These are phyloP conservation scores for Carallia brachiata DNA, from an alignment of 345 rosid genomes.

Conservation along the genomic window DNA sequence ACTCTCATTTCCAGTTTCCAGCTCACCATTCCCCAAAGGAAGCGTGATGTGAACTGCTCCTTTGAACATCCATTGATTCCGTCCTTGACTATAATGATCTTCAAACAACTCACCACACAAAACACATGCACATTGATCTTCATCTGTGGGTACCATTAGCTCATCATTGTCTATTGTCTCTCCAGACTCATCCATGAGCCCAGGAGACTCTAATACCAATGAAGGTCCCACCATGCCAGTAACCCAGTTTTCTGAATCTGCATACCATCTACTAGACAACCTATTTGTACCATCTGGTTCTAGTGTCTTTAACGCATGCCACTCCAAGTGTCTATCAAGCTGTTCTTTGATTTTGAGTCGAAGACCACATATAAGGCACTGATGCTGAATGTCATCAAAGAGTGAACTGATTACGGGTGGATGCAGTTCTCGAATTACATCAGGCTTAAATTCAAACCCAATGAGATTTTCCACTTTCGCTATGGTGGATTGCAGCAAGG, in stretches of 20 bases:
- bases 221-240: conserved; percentile 41
- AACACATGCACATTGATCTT: conserved; percentile 74
- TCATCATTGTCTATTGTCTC: conserved; percentile 35
- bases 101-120: conserved; percentile 91
- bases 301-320: conserved; percentile 57
- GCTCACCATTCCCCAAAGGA: conserved; percentile 23
- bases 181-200: conserved; percentile 30
- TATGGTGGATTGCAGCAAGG: conserved; percentile 24
- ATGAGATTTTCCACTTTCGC: conserved; percentile 45
- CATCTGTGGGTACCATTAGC: conserved; percentile 70
- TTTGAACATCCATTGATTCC: conserved; percentile 76
- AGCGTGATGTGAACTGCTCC: conserved; percentile 58
- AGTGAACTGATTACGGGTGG: conserved; percentile 62
- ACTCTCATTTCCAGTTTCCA: conserved; percentile 24
- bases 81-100: conserved; percentile 61
- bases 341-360: conserved; percentile 59
- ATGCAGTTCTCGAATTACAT: conserved; percentile 71
- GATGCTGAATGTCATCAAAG: conserved; percentile 63
- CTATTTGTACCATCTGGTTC: conserved; percentile 28
- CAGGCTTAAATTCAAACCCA: conserved; percentile 73
- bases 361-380: conserved; percentile 75
- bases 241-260: conserved; percentile 61
- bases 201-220: conserved; percentile 38
- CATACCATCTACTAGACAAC: conserved; percentile 70
- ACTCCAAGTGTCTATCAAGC: conserved; percentile 69